These are phyloP conservation scores for Tulasnella calospora DNA, from an alignment of 768 basidiomycete genomes.

Conservation along the genomic window DNA sequence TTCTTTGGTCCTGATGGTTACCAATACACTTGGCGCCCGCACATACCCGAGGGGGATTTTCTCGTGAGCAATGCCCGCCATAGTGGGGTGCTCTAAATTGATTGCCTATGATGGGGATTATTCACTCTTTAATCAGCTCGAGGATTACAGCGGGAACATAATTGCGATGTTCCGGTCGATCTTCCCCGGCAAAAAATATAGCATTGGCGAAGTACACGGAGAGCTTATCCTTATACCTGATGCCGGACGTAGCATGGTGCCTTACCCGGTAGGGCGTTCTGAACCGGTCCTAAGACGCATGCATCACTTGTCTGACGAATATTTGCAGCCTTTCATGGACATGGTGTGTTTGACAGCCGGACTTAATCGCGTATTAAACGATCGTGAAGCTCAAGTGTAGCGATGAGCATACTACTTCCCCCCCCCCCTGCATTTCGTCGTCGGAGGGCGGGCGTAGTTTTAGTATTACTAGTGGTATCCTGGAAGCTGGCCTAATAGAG, in stretches of 20 bases:
- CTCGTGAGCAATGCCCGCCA: slow-evolving; percentile 38
- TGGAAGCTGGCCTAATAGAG: too few species aligned
- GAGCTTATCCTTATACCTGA: slow-evolving; percentile 72
- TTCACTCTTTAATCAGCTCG: slow-evolving; percentile 47
- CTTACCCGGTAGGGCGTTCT: slow-evolving; percentile 42
- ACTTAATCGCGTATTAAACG: slow-evolving; percentile 54
- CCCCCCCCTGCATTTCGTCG: too few species aligned
- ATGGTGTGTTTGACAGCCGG: slow-evolving; percentile 77
- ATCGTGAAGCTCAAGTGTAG: neutral
- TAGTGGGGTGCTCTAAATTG: slow-evolving; percentile 53
- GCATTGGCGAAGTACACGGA: slow-evolving; percentile 71
- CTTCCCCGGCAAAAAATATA: slow-evolving; percentile 64
- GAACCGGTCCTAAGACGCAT: neutral
- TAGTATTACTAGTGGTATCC: too few species aligned
- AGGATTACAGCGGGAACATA: slow-evolving; percentile 51
- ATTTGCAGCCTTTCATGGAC: slow-evolving; percentile 67
- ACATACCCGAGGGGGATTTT: slow-evolving; percentile 4
- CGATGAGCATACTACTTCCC: neutral
- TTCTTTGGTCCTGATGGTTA: slow-evolving; percentile 78
- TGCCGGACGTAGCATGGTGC: slow-evolving; percentile 72
- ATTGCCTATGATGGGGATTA: slow-evolving; percentile 28
- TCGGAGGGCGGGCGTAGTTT: too few species aligned
- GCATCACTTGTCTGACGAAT: slow-evolving; percentile 9
- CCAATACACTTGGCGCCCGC: slow-evolving; percentile 70
- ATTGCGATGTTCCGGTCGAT: slow-evolving; percentile 79